Percentiles rank a stretch among this genome's conserved stretches.
Evolutionary conservation across 179 eudicot species (phyloP).

Genomic region (Patellifolia procumbens): DNA sequence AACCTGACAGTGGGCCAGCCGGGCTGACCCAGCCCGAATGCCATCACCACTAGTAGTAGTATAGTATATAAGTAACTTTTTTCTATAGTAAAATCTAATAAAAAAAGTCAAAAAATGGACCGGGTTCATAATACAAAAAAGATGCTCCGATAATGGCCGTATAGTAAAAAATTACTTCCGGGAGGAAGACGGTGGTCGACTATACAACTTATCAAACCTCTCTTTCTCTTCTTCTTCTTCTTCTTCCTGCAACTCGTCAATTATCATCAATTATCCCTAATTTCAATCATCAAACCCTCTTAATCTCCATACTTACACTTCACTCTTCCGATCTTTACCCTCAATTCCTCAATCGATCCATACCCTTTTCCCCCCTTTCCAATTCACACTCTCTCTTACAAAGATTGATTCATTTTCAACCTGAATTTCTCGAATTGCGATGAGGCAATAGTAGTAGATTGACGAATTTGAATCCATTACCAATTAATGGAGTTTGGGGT

Average conservation of each 20-base stretch:
- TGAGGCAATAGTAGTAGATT: neutral
- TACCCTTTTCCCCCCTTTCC: neutral
- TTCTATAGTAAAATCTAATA: no score
- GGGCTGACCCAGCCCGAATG: no score
- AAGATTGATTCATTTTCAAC: neutral
- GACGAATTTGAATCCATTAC: conserved; percentile 5
- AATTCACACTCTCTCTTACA: neutral
- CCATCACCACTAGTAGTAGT: no score
- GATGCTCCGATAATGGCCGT: conserved; percentile 5
- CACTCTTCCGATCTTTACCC: no score
- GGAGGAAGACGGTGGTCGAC: neutral
- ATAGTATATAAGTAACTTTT: no score
- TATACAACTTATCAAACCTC: neutral
- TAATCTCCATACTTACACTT: no score
- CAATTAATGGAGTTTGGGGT: neutral
- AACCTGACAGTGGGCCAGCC: no score
- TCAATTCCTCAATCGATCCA: neutral
- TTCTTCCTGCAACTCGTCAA: no score
- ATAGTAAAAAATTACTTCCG: neutral
- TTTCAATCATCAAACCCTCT: neutral
- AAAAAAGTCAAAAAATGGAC: neutral
- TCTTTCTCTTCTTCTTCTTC: neutral
- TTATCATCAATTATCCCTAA: no score
- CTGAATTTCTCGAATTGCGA: neutral
- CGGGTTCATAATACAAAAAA: neutral